These are phyloP conservation scores for Scalesia atractyloides DNA, from an alignment of 129 eudicot species.

Conservation along the genomic window DNA sequence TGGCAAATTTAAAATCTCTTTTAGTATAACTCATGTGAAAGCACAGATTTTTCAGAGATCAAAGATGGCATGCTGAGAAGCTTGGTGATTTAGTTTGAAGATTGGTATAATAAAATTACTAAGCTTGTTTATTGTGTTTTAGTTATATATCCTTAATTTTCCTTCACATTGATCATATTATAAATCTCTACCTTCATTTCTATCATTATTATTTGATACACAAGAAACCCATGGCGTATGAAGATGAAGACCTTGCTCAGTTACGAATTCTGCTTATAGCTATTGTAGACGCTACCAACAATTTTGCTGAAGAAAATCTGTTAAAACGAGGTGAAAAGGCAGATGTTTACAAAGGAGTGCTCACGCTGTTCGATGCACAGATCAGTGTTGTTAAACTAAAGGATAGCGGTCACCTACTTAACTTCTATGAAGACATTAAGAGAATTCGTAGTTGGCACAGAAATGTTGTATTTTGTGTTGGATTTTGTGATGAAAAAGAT, in stretches of 20 bases:
- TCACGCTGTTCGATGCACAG: background rate
- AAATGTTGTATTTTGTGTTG: background rate
- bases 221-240: background rate
- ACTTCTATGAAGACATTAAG: background rate
- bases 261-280: background rate
- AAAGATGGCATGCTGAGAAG: too few species aligned
- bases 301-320: slow-evolving; percentile 10
- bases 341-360: slow-evolving; percentile 1
- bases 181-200: background rate
- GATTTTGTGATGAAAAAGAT: background rate
- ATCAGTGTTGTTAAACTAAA: background rate
- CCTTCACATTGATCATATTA: background rate
- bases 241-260: background rate
- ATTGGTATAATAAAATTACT: too few species aligned
- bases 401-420: background rate
- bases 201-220: too few species aligned
- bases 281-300: background rate
- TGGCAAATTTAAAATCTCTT: too few species aligned
- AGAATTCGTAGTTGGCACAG: background rate
- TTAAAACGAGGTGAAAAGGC: background rate
- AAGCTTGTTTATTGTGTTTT: too few species aligned
- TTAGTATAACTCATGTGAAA: too few species aligned
- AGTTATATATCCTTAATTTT: too few species aligned
- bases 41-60: too few species aligned
- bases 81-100: too few species aligned